Evolutionary conservation across 192 early-diverging fungal genomes (phyloP).

Genomic region (Coemansia sp.): DNA sequence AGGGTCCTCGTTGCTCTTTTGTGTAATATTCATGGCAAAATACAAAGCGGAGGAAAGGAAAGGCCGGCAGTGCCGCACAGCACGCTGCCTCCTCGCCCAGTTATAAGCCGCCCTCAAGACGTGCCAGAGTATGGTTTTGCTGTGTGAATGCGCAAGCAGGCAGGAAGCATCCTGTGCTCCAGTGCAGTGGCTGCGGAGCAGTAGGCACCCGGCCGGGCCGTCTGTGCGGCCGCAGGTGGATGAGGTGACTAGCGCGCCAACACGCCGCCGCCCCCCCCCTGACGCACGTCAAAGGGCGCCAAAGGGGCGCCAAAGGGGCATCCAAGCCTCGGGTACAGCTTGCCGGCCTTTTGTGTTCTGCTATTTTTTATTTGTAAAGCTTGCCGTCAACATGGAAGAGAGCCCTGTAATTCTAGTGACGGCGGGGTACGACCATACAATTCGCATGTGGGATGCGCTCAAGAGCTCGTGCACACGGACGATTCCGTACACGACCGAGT

Average conservation of each 20-base stretch:
- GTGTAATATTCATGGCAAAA: conserved; percentile 41
- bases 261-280: too few species aligned
- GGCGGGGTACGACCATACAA: conserved; percentile 49
- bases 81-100: not conserved
- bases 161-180: too few species aligned
- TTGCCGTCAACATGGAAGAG: conserved; percentile 30
- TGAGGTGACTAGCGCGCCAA: too few species aligned
- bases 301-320: too few species aligned
- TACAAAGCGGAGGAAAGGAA: conserved; percentile 2
- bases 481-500: conserved; percentile 45
- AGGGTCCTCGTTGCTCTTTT: conserved; percentile 73
- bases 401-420: conserved; percentile 42
- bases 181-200: too few species aligned
- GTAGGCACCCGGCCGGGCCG: too few species aligned
- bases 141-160: too few species aligned
- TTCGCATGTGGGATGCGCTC: conserved; percentile 51
- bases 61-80: too few species aligned
- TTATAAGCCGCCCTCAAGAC: not conserved
- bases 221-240: too few species aligned
- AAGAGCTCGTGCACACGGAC: conserved; percentile 48
- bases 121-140: too few species aligned
- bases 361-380: not conserved
- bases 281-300: too few species aligned
- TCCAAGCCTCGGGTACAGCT: too few species aligned
- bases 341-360: not conserved